Percentiles rank a stretch among this genome's conserved stretches.
These are phyloP conservation scores for Helotiales sp. DNA, from an alignment of 2,329 filamentous ascomycete species.

Conservation along the genomic window DNA sequence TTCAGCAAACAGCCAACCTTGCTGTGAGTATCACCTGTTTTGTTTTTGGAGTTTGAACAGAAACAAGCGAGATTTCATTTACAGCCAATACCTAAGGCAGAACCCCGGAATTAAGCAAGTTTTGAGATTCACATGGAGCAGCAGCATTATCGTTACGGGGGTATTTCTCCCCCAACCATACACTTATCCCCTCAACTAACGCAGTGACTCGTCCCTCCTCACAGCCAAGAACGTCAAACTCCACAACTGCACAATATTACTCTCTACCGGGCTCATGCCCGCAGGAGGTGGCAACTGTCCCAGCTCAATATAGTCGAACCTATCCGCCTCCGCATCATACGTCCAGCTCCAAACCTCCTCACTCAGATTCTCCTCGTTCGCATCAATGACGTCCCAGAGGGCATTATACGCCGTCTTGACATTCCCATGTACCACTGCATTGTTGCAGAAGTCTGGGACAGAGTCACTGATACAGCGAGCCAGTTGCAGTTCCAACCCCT, in stretches of 20 bases:
- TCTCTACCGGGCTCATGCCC: conserved; percentile 52
- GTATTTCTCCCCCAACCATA: too few relatives aligned
- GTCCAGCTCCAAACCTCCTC: conserved; percentile 68
- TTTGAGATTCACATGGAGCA: too few relatives aligned
- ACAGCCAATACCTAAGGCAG: too few relatives aligned
- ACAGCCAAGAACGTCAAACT: conserved; percentile 63
- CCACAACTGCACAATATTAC: conserved; percentile 62
- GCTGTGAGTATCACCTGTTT: too few relatives aligned
- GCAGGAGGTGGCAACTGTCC: conserved; percentile 55
- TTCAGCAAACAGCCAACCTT: too few relatives aligned
- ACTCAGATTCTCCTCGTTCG: conserved; percentile 56
- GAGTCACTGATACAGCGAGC: conserved; percentile 49
- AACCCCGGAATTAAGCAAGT: too few relatives aligned
- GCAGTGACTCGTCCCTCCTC: conserved; percentile 40
- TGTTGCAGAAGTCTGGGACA: conserved; percentile 55
- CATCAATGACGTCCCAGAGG: conserved; percentile 65
- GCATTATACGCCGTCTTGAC: conserved; percentile 59
- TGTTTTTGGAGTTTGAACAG: too few relatives aligned
- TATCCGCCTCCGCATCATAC: conserved; percentile 45
- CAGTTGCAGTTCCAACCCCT: conserved; percentile 62
- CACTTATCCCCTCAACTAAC: background rate
- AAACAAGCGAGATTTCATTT: too few relatives aligned
- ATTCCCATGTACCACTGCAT: conserved; percentile 50
- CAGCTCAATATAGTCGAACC: conserved; percentile 55
- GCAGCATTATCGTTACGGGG: too few relatives aligned